Conservation (phyloP, 163 green algal species). For the Prototheca cutis region DNA sequence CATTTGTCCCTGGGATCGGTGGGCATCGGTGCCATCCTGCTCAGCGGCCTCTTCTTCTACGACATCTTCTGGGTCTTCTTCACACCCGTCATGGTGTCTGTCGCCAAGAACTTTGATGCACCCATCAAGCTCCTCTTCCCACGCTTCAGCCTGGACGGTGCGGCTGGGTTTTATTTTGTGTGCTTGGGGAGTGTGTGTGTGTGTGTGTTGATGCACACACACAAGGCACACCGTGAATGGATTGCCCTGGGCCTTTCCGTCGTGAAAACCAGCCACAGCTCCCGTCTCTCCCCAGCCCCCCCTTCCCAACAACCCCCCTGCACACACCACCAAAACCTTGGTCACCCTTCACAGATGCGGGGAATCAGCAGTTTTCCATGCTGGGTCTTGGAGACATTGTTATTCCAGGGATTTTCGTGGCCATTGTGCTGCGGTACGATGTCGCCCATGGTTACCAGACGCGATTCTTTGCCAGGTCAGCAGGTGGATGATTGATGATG, state of each 20-base stretch:
- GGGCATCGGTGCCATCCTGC: constrained; percentile 58
- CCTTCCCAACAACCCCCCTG: too few species aligned
- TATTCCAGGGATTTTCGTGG: constrained; percentile 91
- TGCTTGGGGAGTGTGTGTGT: too few species aligned
- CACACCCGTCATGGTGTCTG: constrained; percentile 92
- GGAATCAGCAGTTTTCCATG: constrained; percentile 79
- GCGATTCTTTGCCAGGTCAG: constrained; percentile 33
- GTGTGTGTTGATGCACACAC: too few species aligned
- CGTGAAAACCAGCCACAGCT: too few species aligned
- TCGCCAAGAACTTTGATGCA: constrained; percentile 91
- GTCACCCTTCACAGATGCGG: too few species aligned
- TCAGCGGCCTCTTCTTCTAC: constrained; percentile 80
- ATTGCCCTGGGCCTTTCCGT: too few species aligned
- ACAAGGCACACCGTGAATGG: too few species aligned
- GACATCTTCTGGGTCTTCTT: constrained; percentile 99
- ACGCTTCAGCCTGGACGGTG: constrained; percentile 14
- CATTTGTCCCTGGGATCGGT: constrained; percentile 67
- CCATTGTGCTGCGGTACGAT: constrained; percentile 88
- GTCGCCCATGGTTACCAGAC: constrained; percentile 26
- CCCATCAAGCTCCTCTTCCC: constrained; percentile 98
- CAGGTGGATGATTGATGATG: neutral
- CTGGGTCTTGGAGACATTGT: constrained; percentile 97
- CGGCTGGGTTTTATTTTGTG: neutral
- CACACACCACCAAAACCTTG: too few species aligned
- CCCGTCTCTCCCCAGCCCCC: too few species aligned